Evolutionary conservation across 768 basidiomycete genomes (phyloP), one percentile per base, ranked within the genome.

Genomic region (Botryobasidium botryosum): DNA sequence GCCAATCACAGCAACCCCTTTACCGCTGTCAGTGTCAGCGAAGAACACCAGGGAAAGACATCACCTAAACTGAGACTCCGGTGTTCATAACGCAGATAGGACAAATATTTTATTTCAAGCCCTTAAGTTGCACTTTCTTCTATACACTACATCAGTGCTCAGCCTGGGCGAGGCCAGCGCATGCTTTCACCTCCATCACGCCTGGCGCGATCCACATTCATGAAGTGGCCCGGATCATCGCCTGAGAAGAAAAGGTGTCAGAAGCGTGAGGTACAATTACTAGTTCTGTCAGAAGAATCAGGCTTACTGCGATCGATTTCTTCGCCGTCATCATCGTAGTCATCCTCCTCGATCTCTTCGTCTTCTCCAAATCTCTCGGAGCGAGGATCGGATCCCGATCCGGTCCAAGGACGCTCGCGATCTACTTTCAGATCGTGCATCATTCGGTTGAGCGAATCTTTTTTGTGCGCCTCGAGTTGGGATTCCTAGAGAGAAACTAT

Each of bases 341-440:
- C 80, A 6, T 67, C 68, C 17, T 68, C 69, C 4, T 71, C 66
- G 6, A 68, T 68, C 26, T 74, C 73, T 17, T 67, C 70, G 8
- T 69, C 66, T 2, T 51, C 50, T 26, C 13, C 36, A 12, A 61
- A 57, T 45, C 65, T 52, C 10, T 71, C 71, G 20, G 63, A 68
- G 12, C 62, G 62, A 1, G 82, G 81, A 56, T 83, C 75, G 51
- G 62, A 65, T 40, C 54, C 44, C 15, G 44, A 44, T 12, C 45
- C 37, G 12, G 42, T 43, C 48, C 44, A 24, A 26, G 43, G 48
- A 17, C 46, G 45, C 28, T 64, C 69, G 20, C 72, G 74, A 63
- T 87, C 84, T 29, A 91, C 68, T 5, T 68, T 67, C 27, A 91
- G 71, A 59, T 91, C 88, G 45, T 71, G 67, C 77, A 91, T 76